phyloP scores from a whole-genome alignment of 352 stramenopile genomes.

The Pythium rhizo-oryzae region DNA sequence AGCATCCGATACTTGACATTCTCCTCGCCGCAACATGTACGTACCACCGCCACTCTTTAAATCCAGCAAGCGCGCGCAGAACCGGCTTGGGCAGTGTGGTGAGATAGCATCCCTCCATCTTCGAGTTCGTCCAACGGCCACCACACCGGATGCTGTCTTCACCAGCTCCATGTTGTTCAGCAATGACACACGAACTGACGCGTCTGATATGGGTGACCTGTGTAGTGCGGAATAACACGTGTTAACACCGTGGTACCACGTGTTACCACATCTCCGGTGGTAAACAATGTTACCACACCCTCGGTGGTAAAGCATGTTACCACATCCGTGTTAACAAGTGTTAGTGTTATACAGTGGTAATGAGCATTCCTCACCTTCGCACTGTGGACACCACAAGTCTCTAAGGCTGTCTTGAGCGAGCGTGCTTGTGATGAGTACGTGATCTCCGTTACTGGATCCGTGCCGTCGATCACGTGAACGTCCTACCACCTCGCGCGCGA shows the following conservation, averaged over 20 bases:
- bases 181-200: conserved; percentile 15
- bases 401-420: background rate
- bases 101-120: conserved; percentile 18
- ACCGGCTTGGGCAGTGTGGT: conserved; percentile 4
- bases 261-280: too few species aligned
- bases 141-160: conserved; percentile 9
- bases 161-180: conserved; percentile 3
- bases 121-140: conserved; percentile 12
- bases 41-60: background rate
- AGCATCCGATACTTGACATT: background rate
- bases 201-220: conserved; percentile 15
- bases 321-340: background rate
- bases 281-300: too few species aligned
- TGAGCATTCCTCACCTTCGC: background rate
- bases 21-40: background rate
- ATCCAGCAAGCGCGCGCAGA: conserved; percentile 1
- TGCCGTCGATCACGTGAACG: too few species aligned
- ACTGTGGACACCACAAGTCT: conserved; percentile 1
- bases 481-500: background rate
- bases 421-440: background rate
- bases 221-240: background rate
- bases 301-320: too few species aligned
- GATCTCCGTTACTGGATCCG: background rate
- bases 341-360: background rate
- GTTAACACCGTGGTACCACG: background rate